Base-by-base conservation (phyloP, 192 early-diverging fungal genomes). In the Jimgerdemannia lactiflua region DNA sequence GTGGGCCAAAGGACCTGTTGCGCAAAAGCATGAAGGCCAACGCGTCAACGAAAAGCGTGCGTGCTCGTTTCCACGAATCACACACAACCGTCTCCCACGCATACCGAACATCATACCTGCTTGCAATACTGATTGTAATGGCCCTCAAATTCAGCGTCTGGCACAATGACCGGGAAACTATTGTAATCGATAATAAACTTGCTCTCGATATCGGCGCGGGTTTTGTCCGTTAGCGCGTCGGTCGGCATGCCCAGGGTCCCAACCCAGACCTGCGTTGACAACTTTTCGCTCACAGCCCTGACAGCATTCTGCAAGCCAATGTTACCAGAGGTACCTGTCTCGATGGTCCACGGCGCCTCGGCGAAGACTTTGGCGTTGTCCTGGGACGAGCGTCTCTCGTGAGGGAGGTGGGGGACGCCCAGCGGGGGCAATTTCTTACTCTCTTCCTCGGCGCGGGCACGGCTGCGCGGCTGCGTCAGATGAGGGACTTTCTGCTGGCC, bases 111-210 rank as follows among this genome's bases (percentile, higher is more conserved):
- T 64, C 49, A 59, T 88, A 94, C 93, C 89, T 98, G 97, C 79
- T 98, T 98, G 86, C 97, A 96, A 73, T 96, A 97, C 78, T 91
- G 89, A 73, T 94, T 90, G 78, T 98, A 98, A 82, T 97, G 96
- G 39, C 95, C 95, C 49, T 97, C 94, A 79, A 95, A 87, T 74
- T 96, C 91, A 17, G 86, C 80, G 73, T 96, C 92, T 20, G 89
- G 85, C 39, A 94, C 83, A 84, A 93, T 94, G 29, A 98, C 95
- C 1, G 95, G 92, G 71, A 92, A 83, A 6, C 90, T 92, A 72
- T 92, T 80, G 72, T 92, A 82, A 68, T 92, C 87, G 42, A 81
- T 77, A 9, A 84, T 79, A 63, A 96, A 86, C 71, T 89, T 89
- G 42, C 80, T 67, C 18, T 85, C 82, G 67, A 95, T 89, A 10